phyloP scores from a whole-genome alignment of 257 asterid species.

The Salvia hispanica region DNA sequence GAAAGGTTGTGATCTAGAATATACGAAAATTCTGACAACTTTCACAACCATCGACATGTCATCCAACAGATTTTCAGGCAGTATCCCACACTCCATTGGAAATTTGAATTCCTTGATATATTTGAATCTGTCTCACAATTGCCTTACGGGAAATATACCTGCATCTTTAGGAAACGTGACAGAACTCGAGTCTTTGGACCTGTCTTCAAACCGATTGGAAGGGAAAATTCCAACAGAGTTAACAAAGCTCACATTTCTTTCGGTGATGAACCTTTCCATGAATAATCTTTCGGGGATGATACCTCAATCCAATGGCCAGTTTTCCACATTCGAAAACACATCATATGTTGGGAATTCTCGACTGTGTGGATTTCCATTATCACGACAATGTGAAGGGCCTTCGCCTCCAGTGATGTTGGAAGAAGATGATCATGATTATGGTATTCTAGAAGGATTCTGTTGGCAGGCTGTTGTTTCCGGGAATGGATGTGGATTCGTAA shows the following conservation, averaged over 20 bases:
- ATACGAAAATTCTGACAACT: neutral
- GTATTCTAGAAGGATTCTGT: neutral
- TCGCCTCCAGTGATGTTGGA: neutral
- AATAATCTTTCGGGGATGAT: neutral
- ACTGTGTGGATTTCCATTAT: neutral
- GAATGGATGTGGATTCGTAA: neutral
- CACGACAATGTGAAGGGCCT: neutral
- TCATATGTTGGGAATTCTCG: neutral
- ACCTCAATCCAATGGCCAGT: neutral
- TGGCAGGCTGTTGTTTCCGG: neutral
- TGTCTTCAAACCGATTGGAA: neutral
- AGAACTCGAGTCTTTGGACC: neutral
- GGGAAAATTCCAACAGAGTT: neutral
- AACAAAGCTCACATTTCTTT: neutral
- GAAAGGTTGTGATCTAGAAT: neutral
- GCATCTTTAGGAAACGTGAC: neutral
- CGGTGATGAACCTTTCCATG: neutral
- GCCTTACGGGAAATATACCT: neutral
- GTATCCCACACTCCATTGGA: neutral
- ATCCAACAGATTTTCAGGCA: neutral
- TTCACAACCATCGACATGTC: neutral
- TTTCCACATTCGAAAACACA: neutral
- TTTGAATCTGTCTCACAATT: slow-evolving; percentile 8
- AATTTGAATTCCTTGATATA: neutral
- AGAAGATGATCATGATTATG: neutral